Evolutionary conservation across 305 asterid species (phyloP).

Genomic region (Lippia alba): DNA sequence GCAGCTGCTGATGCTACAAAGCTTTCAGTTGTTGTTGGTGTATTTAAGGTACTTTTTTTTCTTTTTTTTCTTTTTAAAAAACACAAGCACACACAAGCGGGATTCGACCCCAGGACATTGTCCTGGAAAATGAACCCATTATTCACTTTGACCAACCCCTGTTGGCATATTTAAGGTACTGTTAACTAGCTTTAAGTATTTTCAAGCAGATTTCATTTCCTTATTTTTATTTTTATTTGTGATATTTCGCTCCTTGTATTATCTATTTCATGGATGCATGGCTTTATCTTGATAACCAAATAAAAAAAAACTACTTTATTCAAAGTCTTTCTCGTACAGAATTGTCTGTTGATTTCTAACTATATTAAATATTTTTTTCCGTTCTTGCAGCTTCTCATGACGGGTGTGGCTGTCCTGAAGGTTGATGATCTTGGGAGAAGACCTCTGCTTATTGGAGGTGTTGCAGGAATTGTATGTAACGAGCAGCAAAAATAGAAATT

Average conservation of each 20-base stretch:
- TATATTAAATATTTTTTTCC: background rate
- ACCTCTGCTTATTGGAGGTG: conserved; percentile 89
- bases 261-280: background rate
- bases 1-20: conserved; percentile 97
- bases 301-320: background rate
- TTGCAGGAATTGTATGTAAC: conserved; percentile 83
- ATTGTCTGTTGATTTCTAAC: background rate
- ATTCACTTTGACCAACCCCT: too few relatives aligned
- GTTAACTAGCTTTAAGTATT: background rate
- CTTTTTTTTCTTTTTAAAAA: too few relatives aligned
- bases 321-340: conserved; percentile 6
- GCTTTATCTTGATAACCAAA: background rate
- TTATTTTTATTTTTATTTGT: background rate
- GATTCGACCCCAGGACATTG: too few relatives aligned
- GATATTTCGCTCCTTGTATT: background rate
- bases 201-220: background rate
- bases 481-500: conserved; percentile 9
- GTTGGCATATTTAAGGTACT: conserved; percentile 88
- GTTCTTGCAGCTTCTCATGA: conserved; percentile 77
- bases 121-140: too few relatives aligned
- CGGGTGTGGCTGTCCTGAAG: conserved; percentile 92
- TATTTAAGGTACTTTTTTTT: too few relatives aligned
- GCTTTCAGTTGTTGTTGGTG: conserved; percentile 86
- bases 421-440: conserved; percentile 97
- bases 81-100: too few relatives aligned